Conservation (phyloP, 2,329 filamentous ascomycete genomes). For the Waltergamsia citrina region DNA sequence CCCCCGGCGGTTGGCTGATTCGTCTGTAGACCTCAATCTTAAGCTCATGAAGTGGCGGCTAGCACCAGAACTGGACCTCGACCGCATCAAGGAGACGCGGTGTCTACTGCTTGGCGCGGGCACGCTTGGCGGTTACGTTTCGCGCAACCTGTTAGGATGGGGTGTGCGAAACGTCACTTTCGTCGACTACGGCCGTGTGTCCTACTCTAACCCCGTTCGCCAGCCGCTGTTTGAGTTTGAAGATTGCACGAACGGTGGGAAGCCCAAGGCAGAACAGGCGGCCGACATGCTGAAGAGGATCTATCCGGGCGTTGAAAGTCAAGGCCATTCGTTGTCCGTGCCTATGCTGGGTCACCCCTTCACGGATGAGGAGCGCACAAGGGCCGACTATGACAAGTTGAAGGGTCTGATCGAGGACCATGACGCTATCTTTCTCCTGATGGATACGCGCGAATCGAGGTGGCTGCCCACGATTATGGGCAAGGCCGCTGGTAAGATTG, state of each 20-base stretch:
- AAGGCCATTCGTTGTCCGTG: slow-evolving; percentile 74
- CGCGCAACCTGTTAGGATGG: slow-evolving; percentile 88
- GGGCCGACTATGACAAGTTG: slow-evolving; percentile 66
- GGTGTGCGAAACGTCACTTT: slow-evolving; percentile 93
- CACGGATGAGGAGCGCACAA: slow-evolving; percentile 58
- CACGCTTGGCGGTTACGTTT: slow-evolving; percentile 89
- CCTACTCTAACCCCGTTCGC: slow-evolving; percentile 91
- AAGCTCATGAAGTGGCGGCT: slow-evolving; percentile 99
- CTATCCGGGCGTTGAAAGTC: slow-evolving; percentile 79
- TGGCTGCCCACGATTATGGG: slow-evolving; percentile 97
- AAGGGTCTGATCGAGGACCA: slow-evolving; percentile 70
- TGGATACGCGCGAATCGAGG: slow-evolving; percentile 89
- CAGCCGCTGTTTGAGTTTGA: slow-evolving; percentile 88
- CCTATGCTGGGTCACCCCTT: slow-evolving; percentile 95
- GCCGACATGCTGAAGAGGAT: slow-evolving; percentile 75
- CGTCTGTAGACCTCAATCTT: slow-evolving; percentile 90
- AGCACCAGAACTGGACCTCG: slow-evolving; percentile 77
- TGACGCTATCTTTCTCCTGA: slow-evolving; percentile 90
- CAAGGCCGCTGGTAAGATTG: slow-evolving; percentile 85
- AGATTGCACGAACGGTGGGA: slow-evolving; percentile 80
- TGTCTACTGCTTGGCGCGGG: slow-evolving; percentile 88
- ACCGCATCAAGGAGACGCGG: slow-evolving; percentile 79
- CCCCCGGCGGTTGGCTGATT: slow-evolving; percentile 75
- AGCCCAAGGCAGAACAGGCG: slow-evolving; percentile 71
- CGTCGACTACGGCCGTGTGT: slow-evolving; percentile 86